Evolutionary conservation across 768 basidiomycete species (phyloP).

Genomic region (Panus rudis): DNA sequence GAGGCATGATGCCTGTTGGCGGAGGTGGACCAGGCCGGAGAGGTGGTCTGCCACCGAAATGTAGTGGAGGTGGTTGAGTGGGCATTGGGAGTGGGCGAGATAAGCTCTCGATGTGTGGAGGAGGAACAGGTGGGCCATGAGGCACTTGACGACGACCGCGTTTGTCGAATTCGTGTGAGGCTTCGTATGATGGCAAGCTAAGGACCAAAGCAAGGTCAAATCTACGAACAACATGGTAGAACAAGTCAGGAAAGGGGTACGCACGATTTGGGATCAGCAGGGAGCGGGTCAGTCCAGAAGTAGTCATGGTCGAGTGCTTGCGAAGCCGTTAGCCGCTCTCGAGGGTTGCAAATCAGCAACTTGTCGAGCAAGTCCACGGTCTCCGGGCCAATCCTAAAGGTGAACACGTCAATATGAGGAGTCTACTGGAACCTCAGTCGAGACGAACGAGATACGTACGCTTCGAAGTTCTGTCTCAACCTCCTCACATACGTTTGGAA

Average conservation of each 20-base stretch:
- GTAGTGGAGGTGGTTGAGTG: slow-evolving; percentile 13
- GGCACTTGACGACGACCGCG: slow-evolving; percentile 47
- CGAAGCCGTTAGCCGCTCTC: slow-evolving; percentile 73
- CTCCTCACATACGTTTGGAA: slow-evolving; percentile 49
- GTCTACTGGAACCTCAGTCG: slow-evolving; percentile 1
- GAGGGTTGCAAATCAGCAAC: slow-evolving; percentile 77
- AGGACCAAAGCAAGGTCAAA: neutral
- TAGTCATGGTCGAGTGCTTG: slow-evolving; percentile 89
- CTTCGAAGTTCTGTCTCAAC: slow-evolving; percentile 50
- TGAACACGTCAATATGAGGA: slow-evolving; percentile 7
- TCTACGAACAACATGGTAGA: neutral
- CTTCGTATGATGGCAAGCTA: slow-evolving; percentile 71
- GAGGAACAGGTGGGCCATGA: slow-evolving; percentile 15
- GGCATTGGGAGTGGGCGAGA: slow-evolving; percentile 20
- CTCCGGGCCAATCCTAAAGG: slow-evolving; percentile 55
- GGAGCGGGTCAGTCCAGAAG: slow-evolving; percentile 88
- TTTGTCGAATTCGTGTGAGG: slow-evolving; percentile 79
- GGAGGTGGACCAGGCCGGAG: slow-evolving; percentile 24
- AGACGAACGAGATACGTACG: slow-evolving; percentile 33
- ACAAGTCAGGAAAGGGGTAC: slow-evolving; percentile 17
- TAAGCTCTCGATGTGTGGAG: slow-evolving; percentile 12
- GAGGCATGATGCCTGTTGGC: slow-evolving; percentile 6
- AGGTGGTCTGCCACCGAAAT: slow-evolving; percentile 24
- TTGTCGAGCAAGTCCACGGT: slow-evolving; percentile 80
- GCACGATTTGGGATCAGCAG: slow-evolving; percentile 78